Evolutionary conservation across 345 rosid species (phyloP).

Genomic region (Linum usitatissimum): DNA sequence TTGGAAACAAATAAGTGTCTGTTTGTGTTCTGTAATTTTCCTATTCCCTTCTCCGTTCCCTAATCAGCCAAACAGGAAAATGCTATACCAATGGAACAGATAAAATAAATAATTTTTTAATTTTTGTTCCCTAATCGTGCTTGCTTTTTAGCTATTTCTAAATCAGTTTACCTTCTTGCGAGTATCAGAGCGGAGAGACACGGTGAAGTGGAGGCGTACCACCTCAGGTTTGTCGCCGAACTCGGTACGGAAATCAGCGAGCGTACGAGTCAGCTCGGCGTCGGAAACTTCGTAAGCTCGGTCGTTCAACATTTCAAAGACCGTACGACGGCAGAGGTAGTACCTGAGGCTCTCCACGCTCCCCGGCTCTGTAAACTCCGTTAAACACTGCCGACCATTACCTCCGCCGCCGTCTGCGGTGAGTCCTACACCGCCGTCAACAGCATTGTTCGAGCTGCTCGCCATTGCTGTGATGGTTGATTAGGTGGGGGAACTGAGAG

Average conservation of each 20-base stretch:
- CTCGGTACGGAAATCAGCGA: conserved; percentile 19
- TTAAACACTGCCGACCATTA: background rate
- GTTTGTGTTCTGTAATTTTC: too few relatives aligned
- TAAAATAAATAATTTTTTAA: too few relatives aligned
- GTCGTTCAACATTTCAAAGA: conserved; percentile 30
- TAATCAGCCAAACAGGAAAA: too few relatives aligned
- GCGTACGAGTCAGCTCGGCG: conserved; percentile 19
- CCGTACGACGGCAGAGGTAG: conserved; percentile 26
- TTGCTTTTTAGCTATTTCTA: background rate
- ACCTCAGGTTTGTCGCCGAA: conserved; percentile 20
- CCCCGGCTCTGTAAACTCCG: background rate
- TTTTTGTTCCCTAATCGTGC: background rate
- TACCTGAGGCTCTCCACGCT: conserved; percentile 19
- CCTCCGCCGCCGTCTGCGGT: background rate
- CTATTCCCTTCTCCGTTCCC: background rate
- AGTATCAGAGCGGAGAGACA: conserved; percentile 19
- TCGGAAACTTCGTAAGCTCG: conserved; percentile 24
- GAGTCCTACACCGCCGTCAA: background rate
- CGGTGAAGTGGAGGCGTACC: conserved; percentile 19
- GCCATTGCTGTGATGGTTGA: too few relatives aligned
- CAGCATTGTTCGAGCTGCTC: background rate
- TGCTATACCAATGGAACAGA: background rate
- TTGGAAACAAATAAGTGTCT: too few relatives aligned
- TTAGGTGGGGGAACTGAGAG: too few relatives aligned
- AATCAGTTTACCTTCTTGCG: conserved; percentile 15